Conservation (phyloP, 2,329 filamentous ascomycete genomes). For the Fusarium vanettenii region DNA sequence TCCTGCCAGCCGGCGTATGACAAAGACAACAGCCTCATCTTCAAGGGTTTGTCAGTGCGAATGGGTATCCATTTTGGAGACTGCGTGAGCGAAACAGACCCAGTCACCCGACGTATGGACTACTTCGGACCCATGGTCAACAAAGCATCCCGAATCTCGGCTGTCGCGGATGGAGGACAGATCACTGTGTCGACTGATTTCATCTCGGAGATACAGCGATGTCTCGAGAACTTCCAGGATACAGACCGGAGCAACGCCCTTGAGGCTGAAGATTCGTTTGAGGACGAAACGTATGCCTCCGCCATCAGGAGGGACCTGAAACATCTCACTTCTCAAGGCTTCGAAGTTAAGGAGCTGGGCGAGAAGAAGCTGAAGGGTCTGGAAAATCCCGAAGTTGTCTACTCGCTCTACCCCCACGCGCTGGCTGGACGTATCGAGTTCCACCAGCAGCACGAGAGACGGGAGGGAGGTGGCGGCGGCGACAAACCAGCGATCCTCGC, state of each 20-base stretch:
- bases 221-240: constrained; percentile 89
- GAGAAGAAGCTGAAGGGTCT: constrained; percentile 96
- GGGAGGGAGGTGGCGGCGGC: constrained; percentile 51
- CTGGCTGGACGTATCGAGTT: constrained; percentile 83
- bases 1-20: constrained; percentile 87
- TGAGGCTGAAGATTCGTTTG: constrained; percentile 74
- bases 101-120: constrained; percentile 97
- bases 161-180: constrained; percentile 94
- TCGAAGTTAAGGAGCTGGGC: constrained; percentile 96
- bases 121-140: constrained; percentile 99
- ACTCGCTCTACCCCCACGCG: constrained; percentile 92
- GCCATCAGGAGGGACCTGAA: constrained; percentile 89
- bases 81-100: constrained; percentile 94
- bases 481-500: constrained; percentile 72
- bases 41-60: constrained; percentile 91
- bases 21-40: constrained; percentile 88
- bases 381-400: constrained; percentile 96
- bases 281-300: constrained; percentile 79
- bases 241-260: constrained; percentile 76
- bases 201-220: constrained; percentile 93
- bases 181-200: constrained; percentile 98
- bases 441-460: constrained; percentile 65
- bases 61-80: constrained; percentile 98
- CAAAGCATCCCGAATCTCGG: constrained; percentile 91
- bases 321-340: constrained; percentile 88